Evolutionary conservation across 2,329 filamentous ascomycete genomes (phyloP).

Genomic region (Monilinia fructigena): DNA sequence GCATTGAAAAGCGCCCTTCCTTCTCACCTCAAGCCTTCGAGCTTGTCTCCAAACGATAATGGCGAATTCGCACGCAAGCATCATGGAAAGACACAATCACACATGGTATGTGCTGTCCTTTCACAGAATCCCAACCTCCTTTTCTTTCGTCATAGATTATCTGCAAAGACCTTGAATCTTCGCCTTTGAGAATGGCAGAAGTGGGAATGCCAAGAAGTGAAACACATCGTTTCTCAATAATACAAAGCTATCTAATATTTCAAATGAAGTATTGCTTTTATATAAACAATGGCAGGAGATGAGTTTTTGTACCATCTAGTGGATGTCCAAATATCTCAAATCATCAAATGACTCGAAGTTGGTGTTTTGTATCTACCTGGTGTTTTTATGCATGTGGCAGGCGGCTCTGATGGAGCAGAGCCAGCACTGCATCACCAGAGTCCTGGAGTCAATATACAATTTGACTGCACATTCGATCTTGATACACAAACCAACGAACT

Average conservation of each 20-base stretch:
- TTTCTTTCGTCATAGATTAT: background rate
- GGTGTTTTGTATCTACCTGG: conserved; percentile 29
- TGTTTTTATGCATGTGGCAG: conserved; percentile 27
- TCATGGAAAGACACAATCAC: conserved; percentile 81
- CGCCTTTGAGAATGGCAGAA: background rate
- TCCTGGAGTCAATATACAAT: background rate
- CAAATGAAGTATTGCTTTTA: background rate
- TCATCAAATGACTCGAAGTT: conserved; percentile 6
- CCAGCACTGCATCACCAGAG: conserved; percentile 19
- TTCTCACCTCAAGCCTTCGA: conserved; percentile 67
- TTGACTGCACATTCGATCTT: conserved; percentile 6
- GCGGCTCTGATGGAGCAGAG: conserved; percentile 14
- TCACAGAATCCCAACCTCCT: background rate
- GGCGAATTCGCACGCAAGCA: conserved; percentile 61
- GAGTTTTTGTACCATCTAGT: conserved; percentile 4
- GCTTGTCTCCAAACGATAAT: conserved; percentile 42
- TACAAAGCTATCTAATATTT: background rate
- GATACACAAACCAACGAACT: background rate
- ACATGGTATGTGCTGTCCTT: conserved; percentile 65
- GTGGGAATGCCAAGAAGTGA: background rate
- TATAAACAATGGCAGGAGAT: background rate
- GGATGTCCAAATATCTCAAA: background rate
- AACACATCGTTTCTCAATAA: background rate
- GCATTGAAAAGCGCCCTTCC: conserved; percentile 74
- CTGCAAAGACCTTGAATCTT: conserved; percentile 2